phyloP scores from a whole-genome alignment of 441 rosid genomes.

The Kokia cookei region DNA sequence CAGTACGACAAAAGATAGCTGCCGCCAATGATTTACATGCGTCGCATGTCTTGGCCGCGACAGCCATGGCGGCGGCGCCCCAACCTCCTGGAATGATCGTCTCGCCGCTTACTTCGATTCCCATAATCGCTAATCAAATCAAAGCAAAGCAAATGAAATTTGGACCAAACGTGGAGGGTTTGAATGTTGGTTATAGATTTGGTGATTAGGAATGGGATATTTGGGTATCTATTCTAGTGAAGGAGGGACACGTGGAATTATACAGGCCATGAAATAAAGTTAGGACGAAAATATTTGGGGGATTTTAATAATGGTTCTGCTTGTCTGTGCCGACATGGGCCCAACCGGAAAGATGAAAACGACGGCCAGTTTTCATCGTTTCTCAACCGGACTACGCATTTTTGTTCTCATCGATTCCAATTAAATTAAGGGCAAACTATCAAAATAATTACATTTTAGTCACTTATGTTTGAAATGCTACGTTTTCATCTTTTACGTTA shows the following conservation, averaged over 20 bases:
- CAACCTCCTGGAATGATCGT: slow-evolving; percentile 23
- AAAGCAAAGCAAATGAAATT: background rate
- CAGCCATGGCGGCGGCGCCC: slow-evolving; percentile 28
- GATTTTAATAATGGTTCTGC: too few species aligned
- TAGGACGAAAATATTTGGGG: background rate
- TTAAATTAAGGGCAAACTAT: too few species aligned
- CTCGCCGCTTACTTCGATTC: slow-evolving; percentile 24
- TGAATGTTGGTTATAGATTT: too few species aligned
- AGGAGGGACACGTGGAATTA: slow-evolving; percentile 24
- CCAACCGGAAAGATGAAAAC: too few species aligned
- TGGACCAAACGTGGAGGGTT: slow-evolving; percentile 10
- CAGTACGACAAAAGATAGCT: slow-evolving; percentile 42
- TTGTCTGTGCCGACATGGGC: too few species aligned
- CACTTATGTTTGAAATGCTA: too few species aligned
- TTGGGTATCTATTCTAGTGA: slow-evolving; percentile 5
- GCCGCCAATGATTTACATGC: slow-evolving; percentile 43
- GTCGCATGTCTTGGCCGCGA: slow-evolving; percentile 48
- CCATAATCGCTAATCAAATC: slow-evolving; percentile 20
- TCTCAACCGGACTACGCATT: too few species aligned
- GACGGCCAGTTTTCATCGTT: too few species aligned
- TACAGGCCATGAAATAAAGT: slow-evolving; percentile 19
- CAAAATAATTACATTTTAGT: too few species aligned
- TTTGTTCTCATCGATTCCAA: too few species aligned
- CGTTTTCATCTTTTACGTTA: too few species aligned
- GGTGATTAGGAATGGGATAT: too few species aligned